Percentiles rank a stretch among this genome's conserved stretches.
Conservation (phyloP, 208 protist species). For the Trypanosoma conorhini region DNA sequence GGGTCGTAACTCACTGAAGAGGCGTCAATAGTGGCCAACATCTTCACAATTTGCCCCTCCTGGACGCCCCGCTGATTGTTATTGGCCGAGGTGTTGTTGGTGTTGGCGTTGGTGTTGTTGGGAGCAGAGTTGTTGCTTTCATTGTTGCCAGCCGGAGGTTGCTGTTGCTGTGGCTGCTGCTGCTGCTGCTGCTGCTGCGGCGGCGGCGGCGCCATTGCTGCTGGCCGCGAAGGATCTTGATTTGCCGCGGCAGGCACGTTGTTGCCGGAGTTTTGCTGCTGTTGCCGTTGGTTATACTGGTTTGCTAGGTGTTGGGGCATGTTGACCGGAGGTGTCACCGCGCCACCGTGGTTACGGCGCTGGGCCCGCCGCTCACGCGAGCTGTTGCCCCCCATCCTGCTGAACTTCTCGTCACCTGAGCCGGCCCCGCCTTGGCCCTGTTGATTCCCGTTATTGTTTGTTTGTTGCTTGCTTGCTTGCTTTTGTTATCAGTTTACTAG, state of each 20-base stretch:
- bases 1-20: slow-evolving; percentile 77
- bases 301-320: slow-evolving; percentile 76
- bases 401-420: background rate
- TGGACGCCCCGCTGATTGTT: slow-evolving; percentile 58
- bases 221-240: background rate
- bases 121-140: slow-evolving; percentile 6
- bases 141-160: slow-evolving; percentile 6
- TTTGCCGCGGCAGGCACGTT: slow-evolving; percentile 11
- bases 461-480: slow-evolving; percentile 1
- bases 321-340: slow-evolving; percentile 25
- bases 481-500: too few species aligned
- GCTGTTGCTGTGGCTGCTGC: slow-evolving; percentile 11
- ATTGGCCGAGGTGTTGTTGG: slow-evolving; percentile 2
- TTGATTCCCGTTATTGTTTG: background rate
- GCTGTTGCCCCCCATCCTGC: slow-evolving; percentile 23
- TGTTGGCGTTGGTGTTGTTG: slow-evolving; percentile 21
- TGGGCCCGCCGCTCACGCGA: slow-evolving; percentile 16
- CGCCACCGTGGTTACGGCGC: background rate
- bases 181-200: slow-evolving; percentile 17
- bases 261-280: slow-evolving; percentile 6
- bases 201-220: slow-evolving; percentile 11
- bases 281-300: slow-evolving; percentile 53
- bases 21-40: slow-evolving; percentile 87
- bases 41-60: slow-evolving; percentile 92
- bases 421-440: background rate